These are phyloP conservation scores for Arabidopsis hybrid DNA, from an alignment of 441 rosid species.

Conservation along the genomic window DNA sequence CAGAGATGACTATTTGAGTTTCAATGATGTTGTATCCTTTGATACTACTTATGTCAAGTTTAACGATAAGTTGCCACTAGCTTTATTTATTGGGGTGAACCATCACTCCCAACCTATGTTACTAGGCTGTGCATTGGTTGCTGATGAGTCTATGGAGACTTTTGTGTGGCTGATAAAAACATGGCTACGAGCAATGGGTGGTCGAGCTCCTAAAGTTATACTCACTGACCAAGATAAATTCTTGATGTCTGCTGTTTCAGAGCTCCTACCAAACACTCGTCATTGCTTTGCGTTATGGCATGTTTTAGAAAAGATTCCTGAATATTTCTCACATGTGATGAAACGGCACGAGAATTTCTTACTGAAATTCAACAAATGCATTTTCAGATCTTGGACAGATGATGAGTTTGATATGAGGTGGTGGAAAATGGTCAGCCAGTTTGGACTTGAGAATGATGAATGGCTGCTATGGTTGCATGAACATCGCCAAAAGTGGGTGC, in stretches of 20 bases:
- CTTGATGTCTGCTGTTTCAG: slow-evolving; percentile 53
- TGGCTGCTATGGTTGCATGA: slow-evolving; percentile 61
- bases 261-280: slow-evolving; percentile 56
- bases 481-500: slow-evolving; percentile 65
- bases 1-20: slow-evolving; percentile 59
- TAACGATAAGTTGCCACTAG: slow-evolving; percentile 63
- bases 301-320: slow-evolving; percentile 59
- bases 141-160: slow-evolving; percentile 61
- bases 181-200: slow-evolving; percentile 70
- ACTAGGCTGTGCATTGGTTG: slow-evolving; percentile 67
- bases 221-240: slow-evolving; percentile 60
- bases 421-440: slow-evolving; percentile 64
- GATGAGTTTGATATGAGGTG: slow-evolving; percentile 64
- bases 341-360: slow-evolving; percentile 58
- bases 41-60: slow-evolving; percentile 63
- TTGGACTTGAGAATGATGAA: slow-evolving; percentile 57
- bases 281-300: slow-evolving; percentile 65
- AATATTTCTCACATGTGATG: slow-evolving; percentile 54
- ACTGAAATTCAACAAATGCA: slow-evolving; percentile 61
- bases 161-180: slow-evolving; percentile 59
- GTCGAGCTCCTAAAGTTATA: slow-evolving; percentile 62
- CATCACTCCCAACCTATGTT: slow-evolving; percentile 67
- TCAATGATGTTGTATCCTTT: slow-evolving; percentile 65
- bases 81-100: slow-evolving; percentile 62
- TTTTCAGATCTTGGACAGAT: slow-evolving; percentile 63